Evolutionary conservation across 805 yeast species (phyloP).

Genomic region (Schwanniomyces sp.): DNA sequence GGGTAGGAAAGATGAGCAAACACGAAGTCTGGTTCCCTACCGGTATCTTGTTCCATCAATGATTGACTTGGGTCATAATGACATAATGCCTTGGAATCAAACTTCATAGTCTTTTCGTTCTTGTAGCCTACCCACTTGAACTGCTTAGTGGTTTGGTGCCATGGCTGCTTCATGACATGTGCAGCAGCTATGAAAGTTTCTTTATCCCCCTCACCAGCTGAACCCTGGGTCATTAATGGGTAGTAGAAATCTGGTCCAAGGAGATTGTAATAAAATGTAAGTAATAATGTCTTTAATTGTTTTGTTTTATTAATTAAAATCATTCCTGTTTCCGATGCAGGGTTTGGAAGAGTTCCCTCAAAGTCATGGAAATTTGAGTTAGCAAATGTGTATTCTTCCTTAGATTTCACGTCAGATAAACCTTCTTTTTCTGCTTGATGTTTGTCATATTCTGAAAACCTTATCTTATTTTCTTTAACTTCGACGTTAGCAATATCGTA

Average conservation of each 20-base stretch:
- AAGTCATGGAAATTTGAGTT: conserved; percentile 54
- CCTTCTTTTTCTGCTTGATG: conserved; percentile 34
- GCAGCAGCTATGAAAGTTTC: conserved; percentile 77
- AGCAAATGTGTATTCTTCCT: conserved; percentile 24
- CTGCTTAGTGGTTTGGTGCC: conserved; percentile 52
- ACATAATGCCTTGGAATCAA: conserved; percentile 36
- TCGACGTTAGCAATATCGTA: conserved; percentile 51
- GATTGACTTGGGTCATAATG: conserved; percentile 41
- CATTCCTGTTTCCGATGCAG: conserved; percentile 72
- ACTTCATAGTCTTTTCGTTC: conserved; percentile 20
- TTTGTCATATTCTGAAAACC: conserved; percentile 34
- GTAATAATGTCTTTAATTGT: conserved; percentile 57
- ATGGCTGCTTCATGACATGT: conserved; percentile 45
- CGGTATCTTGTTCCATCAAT: conserved; percentile 5
- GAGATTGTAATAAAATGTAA: conserved; percentile 64
- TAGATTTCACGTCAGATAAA: conserved; percentile 19
- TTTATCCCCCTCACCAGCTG: conserved; percentile 80
- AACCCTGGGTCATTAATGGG: conserved; percentile 67
- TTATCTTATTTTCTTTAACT: conserved; percentile 33
- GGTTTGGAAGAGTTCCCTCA: conserved; percentile 64
- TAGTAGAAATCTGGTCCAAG: conserved; percentile 67
- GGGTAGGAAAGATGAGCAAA: conserved; percentile 67
- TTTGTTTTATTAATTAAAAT: conserved; percentile 57
- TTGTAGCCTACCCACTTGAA: conserved; percentile 40
- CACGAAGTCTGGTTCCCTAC: conserved; percentile 17